Conservation (phyloP, 148 eudicot species). For the Persicaria tinctoria region DNA sequence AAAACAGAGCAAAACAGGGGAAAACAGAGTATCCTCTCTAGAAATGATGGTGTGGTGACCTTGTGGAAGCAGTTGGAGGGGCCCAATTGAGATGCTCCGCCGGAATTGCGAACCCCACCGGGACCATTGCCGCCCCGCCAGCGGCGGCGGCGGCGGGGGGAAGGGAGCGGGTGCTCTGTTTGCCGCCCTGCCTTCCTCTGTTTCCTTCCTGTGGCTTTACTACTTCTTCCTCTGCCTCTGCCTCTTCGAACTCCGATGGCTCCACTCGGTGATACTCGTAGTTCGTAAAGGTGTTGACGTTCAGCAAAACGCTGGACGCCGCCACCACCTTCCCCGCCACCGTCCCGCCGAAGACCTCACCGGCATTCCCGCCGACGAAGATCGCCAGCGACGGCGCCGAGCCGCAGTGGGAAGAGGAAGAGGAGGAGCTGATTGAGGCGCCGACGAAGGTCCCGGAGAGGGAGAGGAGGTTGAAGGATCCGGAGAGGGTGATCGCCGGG, state of each 20-base stretch:
- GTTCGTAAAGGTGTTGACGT: conserved; percentile 15
- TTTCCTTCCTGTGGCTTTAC: not conserved
- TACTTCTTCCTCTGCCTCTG: not conserved
- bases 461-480: conserved; percentile 16
- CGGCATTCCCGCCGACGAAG: conserved; percentile 11
- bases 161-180: not conserved
- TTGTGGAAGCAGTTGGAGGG: not conserved
- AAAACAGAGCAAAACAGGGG: no score
- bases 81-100: conserved; percentile 11
- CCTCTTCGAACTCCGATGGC: conserved; percentile 2
- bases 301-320: conserved; percentile 9
- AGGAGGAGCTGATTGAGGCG: not conserved
- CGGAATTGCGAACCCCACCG: not conserved
- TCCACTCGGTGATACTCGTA: conserved; percentile 16
- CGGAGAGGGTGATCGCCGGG: conserved; percentile 7
- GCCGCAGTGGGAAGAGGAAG: not conserved
- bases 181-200: not conserved
- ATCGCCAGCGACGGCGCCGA: conserved; percentile 6
- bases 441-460: conserved; percentile 21
- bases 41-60: conserved; percentile 11
- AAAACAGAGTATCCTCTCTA: not conserved
- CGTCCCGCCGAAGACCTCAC: conserved; percentile 19
- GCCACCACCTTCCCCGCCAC: conserved; percentile 24
- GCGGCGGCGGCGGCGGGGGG: not conserved
- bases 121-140: not conserved